Evolutionary conservation across 2,329 filamentous ascomycete genomes (phyloP).

Genomic region (Apiospora rasikravindrae): DNA sequence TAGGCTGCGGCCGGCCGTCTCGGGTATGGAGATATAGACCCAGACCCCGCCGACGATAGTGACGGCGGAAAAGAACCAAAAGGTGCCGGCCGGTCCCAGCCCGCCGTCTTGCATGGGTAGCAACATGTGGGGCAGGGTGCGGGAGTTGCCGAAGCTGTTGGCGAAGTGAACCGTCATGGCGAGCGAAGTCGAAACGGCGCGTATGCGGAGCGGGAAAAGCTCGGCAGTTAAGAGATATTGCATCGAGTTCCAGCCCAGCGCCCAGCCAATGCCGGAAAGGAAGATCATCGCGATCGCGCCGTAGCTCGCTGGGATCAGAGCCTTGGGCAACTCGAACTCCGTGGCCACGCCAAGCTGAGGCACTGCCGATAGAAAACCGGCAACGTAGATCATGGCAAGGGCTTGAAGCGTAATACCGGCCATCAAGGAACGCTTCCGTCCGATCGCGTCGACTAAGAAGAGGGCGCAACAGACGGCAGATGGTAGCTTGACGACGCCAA

Average conservation of each 20-base stretch:
- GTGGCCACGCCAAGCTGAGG: constrained; percentile 61
- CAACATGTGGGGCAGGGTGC: constrained; percentile 78
- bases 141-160: constrained; percentile 79
- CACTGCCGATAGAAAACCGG: constrained; percentile 65
- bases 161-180: constrained; percentile 81
- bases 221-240: constrained; percentile 81
- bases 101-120: constrained; percentile 52
- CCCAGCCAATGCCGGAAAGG: constrained; percentile 71
- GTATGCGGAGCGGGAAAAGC: constrained; percentile 76
- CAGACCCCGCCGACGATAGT: constrained; percentile 69
- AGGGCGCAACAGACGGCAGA: constrained; percentile 72
- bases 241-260: constrained; percentile 75
- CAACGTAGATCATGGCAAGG: constrained; percentile 67
- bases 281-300: constrained; percentile 78
- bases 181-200: constrained; percentile 72
- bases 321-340: constrained; percentile 50
- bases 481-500: constrained; percentile 75
- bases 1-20: constrained; percentile 66
- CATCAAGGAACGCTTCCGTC: constrained; percentile 71
- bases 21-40: constrained; percentile 73
- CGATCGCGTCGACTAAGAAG: constrained; percentile 80
- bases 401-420: constrained; percentile 68
- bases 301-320: constrained; percentile 62
- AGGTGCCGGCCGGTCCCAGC: constrained; percentile 68
- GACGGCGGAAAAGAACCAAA: constrained; percentile 73